These are phyloP conservation scores for Zygoascus sp. DNA, from an alignment of 1,139 yeast genomes.

Conservation along the genomic window DNA sequence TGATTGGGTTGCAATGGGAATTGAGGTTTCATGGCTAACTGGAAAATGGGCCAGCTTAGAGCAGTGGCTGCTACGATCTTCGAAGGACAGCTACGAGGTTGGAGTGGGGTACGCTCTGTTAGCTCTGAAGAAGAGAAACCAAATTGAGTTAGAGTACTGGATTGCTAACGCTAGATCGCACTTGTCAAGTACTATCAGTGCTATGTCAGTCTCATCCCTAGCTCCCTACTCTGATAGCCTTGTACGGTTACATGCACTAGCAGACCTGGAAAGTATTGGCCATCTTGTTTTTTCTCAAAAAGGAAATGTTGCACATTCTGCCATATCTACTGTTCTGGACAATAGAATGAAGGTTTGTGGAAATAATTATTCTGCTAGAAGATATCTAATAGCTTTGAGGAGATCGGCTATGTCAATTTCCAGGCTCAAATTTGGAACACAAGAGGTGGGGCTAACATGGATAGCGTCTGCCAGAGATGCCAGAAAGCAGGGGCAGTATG, in stretches of 20 bases:
- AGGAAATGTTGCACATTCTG: conserved; percentile 21
- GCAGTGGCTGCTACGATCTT: conserved; percentile 48
- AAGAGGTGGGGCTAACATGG: conserved; percentile 49
- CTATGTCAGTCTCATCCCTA: conserved; percentile 58
- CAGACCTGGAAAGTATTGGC: conserved; percentile 49
- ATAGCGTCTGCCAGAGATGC: conserved; percentile 62
- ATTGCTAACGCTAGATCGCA: conserved; percentile 50
- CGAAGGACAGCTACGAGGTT: conserved; percentile 46
- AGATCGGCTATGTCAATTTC: conserved; percentile 48
- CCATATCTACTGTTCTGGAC: conserved; percentile 31
- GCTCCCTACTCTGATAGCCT: conserved; percentile 53
- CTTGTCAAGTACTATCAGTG: conserved; percentile 59
- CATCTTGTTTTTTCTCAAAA: conserved; percentile 25
- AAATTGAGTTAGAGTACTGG: conserved; percentile 36
- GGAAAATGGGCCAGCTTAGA: conserved; percentile 51
- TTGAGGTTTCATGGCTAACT: conserved; percentile 67
- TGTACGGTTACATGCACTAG: conserved; percentile 65
- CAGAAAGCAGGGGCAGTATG: conserved; percentile 63
- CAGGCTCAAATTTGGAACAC: conserved; percentile 36
- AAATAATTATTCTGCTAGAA: conserved; percentile 35
- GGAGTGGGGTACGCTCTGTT: conserved; percentile 61
- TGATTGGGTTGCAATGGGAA: conserved; percentile 49
- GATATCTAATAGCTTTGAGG: conserved; percentile 35
- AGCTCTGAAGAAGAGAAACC: conserved; percentile 39
- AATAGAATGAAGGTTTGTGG: conserved; percentile 33